phyloP scores from a whole-genome alignment of 2,329 filamentous ascomycete species.

The Aplosporella prunicola region DNA sequence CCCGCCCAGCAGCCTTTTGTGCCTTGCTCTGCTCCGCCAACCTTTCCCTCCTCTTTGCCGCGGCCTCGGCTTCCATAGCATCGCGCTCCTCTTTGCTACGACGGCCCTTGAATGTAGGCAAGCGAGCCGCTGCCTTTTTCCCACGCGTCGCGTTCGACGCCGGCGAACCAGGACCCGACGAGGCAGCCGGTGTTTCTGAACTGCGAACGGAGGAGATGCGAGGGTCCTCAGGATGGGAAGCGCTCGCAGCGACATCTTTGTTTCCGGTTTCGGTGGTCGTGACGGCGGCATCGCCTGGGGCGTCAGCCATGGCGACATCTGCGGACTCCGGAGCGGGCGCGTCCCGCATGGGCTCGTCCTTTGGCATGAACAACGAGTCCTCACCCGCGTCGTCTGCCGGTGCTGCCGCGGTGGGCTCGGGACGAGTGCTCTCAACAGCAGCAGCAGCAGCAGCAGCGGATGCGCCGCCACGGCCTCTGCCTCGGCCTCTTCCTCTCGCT shows the following conservation, averaged over 20 bases:
- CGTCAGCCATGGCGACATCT: slow-evolving; percentile 6
- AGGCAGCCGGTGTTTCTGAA: slow-evolving; percentile 5
- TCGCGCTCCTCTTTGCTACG: slow-evolving; percentile 37
- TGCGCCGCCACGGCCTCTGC: slow-evolving; percentile 16
- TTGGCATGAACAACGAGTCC: slow-evolving; percentile 14
- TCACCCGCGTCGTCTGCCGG: slow-evolving; percentile 18
- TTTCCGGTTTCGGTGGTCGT: neutral
- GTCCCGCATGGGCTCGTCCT: slow-evolving; percentile 5
- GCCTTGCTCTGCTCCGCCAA: slow-evolving; percentile 26
- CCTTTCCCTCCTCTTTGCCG: slow-evolving; percentile 30
- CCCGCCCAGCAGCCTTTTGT: slow-evolving; percentile 17
- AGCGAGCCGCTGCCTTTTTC: slow-evolving; percentile 20
- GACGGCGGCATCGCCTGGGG: neutral
- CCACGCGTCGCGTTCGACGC: slow-evolving; percentile 19
- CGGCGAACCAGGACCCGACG: slow-evolving; percentile 21
- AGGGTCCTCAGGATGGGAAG: slow-evolving; percentile 1
- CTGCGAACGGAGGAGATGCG: slow-evolving; percentile 1
- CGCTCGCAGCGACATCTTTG: slow-evolving; percentile 3
- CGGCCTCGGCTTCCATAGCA: slow-evolving; percentile 31
- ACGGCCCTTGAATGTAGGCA: slow-evolving; percentile 35
- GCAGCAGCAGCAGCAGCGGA: slow-evolving; percentile 13
- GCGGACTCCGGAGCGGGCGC: neutral
- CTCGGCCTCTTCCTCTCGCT: slow-evolving; percentile 16
- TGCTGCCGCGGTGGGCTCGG: slow-evolving; percentile 15
- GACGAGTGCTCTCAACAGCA: slow-evolving; percentile 10